Percentiles rank a stretch among this genome's conserved stretches.
These are phyloP conservation scores for Globisporangium cederbergense DNA, from an alignment of 352 stramenopile species.

Conservation along the genomic window DNA sequence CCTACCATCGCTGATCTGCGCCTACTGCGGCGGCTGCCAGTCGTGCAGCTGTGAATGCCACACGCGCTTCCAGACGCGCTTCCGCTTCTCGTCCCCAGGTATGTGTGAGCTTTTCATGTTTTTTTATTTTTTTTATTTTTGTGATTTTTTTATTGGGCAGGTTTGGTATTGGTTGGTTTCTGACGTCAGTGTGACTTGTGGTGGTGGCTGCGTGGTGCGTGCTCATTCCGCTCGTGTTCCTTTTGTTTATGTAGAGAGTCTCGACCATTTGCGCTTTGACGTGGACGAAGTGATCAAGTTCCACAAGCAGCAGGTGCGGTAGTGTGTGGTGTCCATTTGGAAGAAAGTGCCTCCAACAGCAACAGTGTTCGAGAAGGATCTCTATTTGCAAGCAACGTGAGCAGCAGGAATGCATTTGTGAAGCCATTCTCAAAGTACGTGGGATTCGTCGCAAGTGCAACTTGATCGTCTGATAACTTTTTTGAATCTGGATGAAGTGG, in stretches of 20 bases:
- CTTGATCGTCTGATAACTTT: no score
- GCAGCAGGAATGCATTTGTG: conserved; percentile 1
- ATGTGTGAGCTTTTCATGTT: conserved; percentile 43
- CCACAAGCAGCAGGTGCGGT: conserved; percentile 32
- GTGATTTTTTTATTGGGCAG: not conserved
- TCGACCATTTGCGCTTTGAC: conserved; percentile 34
- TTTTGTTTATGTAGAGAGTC: conserved; percentile 18
- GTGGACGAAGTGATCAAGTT: conserved; percentile 44
- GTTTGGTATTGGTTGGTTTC: conserved; percentile 6
- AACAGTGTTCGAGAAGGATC: no score
- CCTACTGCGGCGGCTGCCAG: conserved; percentile 74
- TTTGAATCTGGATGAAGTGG: no score
- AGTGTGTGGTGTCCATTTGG: no score
- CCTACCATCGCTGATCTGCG: conserved; percentile 49
- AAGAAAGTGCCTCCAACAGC: no score
- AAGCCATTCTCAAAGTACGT: no score
- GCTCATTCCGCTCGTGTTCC: not conserved
- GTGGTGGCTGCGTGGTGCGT: not conserved
- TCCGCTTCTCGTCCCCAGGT: conserved; percentile 67
- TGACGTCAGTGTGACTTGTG: conserved; percentile 8
- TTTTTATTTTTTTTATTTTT: not conserved
- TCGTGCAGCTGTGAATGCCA: conserved; percentile 80
- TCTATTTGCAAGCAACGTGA: no score
- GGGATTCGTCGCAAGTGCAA: no score
- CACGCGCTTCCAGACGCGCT: conserved; percentile 86